Evolutionary conservation across 2,329 filamentous ascomycete genomes (phyloP).

Genomic region (Pezicula carpinea): DNA sequence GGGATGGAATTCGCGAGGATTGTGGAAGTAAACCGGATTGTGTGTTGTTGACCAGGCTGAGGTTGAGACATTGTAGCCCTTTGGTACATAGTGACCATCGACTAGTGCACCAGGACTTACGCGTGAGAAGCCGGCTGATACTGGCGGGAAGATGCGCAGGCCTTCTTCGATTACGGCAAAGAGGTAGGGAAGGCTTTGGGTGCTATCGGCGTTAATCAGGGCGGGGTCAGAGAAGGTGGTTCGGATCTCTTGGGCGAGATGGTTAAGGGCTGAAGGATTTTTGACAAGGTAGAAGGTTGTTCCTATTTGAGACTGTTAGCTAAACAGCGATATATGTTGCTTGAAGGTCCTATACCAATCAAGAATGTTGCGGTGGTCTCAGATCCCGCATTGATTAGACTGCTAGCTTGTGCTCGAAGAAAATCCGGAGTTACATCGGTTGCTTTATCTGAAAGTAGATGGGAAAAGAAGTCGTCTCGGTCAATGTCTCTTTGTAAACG

Average conservation of each 20-base stretch:
- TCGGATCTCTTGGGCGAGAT: background rate
- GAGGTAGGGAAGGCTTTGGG: background rate
- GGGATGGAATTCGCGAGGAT: conserved; percentile 3
- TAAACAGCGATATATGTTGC: no score
- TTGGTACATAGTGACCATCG: conserved; percentile 3
- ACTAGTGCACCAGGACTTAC: background rate
- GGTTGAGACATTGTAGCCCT: background rate
- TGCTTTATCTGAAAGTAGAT: no score
- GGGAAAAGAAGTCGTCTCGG: no score
- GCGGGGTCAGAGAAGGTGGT: background rate
- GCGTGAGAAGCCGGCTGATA: background rate
- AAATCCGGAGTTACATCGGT: no score
- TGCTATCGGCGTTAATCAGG: background rate
- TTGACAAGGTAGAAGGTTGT: no score
- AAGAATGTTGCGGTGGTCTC: no score
- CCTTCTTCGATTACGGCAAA: conserved; percentile 3
- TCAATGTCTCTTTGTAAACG: no score
- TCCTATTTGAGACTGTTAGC: no score
- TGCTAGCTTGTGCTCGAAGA: no score
- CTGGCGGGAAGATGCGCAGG: conserved; percentile 4
- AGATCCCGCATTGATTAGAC: no score
- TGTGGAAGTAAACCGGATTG: background rate
- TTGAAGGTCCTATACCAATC: no score
- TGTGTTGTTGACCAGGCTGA: background rate
- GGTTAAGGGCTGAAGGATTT: background rate